Percentiles rank a stretch among this genome's conserved stretches.
phyloP scores from a whole-genome alignment of 768 basidiomycete species.

The Lactifluus volemus region DNA sequence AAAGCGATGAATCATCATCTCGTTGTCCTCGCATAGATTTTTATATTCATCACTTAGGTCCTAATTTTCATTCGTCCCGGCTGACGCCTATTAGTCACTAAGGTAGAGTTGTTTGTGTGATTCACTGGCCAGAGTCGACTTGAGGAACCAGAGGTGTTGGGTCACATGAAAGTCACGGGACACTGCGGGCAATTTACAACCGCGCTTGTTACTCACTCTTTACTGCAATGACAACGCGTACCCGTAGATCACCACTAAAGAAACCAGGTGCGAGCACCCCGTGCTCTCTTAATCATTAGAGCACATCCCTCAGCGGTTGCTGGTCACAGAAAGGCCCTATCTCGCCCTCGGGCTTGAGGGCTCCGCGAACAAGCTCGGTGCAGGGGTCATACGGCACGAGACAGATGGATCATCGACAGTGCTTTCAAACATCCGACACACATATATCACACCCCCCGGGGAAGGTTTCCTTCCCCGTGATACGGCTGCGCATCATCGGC shows the following conservation, averaged over 20 bases:
- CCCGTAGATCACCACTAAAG: constrained; percentile 14
- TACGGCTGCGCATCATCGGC: constrained; percentile 91
- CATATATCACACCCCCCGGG: constrained; percentile 97
- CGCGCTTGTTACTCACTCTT: too few species aligned
- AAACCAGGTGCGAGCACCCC: constrained; percentile 10
- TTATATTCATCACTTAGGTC: constrained; percentile 17
- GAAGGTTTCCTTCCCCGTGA: constrained; percentile 96
- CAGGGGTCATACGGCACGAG: constrained; percentile 81
- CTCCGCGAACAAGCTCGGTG: constrained; percentile 95
- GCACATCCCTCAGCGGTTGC: not conserved
- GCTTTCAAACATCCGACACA: constrained; percentile 90
- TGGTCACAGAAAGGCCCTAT: constrained; percentile 48
- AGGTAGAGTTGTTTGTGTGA: not conserved
- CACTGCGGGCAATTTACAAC: too few species aligned
- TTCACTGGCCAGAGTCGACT: not conserved
- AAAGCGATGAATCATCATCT: constrained; percentile 3
- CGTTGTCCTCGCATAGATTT: constrained; percentile 8
- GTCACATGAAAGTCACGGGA: not conserved
- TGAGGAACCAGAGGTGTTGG: not conserved
- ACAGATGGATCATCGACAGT: constrained; percentile 66
- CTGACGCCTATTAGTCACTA: not conserved
- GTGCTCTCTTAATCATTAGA: not conserved
- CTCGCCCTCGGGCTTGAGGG: constrained; percentile 96
- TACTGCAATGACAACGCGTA: constrained; percentile 13
- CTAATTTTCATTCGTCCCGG: constrained; percentile 7